Conservation (phyloP, 2,329 filamentous ascomycete genomes). For the Ascosphaera apis region DNA sequence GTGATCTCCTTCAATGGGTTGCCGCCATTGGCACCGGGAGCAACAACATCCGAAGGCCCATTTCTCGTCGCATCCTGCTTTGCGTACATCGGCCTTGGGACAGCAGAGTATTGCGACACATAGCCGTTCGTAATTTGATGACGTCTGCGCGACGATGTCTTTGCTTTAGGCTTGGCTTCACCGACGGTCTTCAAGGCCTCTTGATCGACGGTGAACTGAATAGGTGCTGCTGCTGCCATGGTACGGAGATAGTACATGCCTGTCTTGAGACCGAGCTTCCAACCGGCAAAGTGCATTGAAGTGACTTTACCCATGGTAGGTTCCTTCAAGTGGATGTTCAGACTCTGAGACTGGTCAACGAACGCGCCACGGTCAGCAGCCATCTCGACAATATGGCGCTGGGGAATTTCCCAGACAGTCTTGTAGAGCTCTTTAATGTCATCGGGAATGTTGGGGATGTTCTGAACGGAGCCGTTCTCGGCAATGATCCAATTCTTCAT, state of each 20-base stretch:
- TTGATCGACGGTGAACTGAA: conserved; percentile 98
- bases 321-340: conserved; percentile 99
- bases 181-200: conserved; percentile 77
- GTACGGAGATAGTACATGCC: conserved; percentile 99
- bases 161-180: conserved; percentile 45
- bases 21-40: conserved; percentile 24
- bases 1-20: conserved; percentile 28
- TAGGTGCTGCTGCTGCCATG: conserved; percentile 85
- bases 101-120: conserved; percentile 33
- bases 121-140: conserved; percentile 33
- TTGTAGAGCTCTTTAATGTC: conserved; percentile 97
- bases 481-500: conserved; percentile 99
- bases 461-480: conserved; percentile 85
- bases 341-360: conserved; percentile 95
- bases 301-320: conserved; percentile 99
- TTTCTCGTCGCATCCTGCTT: too few species aligned
- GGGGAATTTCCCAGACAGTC: conserved; percentile 98
- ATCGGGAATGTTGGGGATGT: conserved; percentile 85
- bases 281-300: conserved; percentile 96
- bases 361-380: conserved; percentile 93
- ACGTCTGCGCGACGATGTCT: conserved; percentile 43
- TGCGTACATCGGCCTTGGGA: conserved; percentile 46
- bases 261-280: conserved; percentile 98
- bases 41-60: conserved; percentile 19
- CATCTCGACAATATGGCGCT: conserved; percentile 91